A percentile compares a stretch with the other conserved stretches of the same genome.
These are phyloP conservation scores for Ocimum tenuiflorum DNA, from an alignment of 257 asterid genomes.

Conservation along the genomic window DNA sequence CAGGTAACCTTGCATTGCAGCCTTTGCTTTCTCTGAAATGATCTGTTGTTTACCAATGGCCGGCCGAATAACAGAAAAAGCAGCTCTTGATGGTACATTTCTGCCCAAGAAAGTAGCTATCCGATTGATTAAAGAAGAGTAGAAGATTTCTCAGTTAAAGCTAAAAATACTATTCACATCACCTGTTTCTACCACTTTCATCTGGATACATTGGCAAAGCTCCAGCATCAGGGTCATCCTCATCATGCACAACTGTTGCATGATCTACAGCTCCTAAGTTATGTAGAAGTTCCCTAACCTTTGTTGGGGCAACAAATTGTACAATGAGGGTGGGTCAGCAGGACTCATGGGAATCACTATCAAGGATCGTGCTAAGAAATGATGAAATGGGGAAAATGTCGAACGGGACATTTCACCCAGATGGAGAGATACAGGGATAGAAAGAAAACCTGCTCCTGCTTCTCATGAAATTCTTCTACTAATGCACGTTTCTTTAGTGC, in stretches of 20 bases:
- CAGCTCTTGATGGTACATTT: constrained; percentile 78
- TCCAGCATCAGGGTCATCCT: constrained; percentile 84
- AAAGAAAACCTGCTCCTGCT: constrained; percentile 84
- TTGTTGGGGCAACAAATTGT: constrained; percentile 11
- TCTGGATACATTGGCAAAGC: constrained; percentile 56
- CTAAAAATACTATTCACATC: constrained; percentile 1
- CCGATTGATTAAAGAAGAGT: not conserved
- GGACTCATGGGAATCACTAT: not conserved
- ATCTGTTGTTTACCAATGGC: constrained; percentile 67
- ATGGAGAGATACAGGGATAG: constrained; percentile 19
- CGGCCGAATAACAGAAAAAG: constrained; percentile 78
- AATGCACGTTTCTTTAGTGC: constrained; percentile 79
- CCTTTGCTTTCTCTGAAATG: constrained; percentile 66
- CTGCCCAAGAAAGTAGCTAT: constrained; percentile 38
- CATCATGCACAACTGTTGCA: constrained; percentile 59
- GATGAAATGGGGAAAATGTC: constrained; percentile 1
- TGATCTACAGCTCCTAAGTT: constrained; percentile 79
- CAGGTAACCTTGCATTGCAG: constrained; percentile 92
- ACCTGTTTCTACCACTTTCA: constrained; percentile 62
- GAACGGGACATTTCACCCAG: constrained; percentile 16
- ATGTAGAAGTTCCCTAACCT: constrained; percentile 91
- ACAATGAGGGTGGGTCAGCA: constrained; percentile 18
- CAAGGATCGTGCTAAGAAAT: not conserved
- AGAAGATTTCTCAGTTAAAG: constrained; percentile 2
- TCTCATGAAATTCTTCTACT: constrained; percentile 81